phyloP scores from a whole-genome alignment of 2,329 filamentous ascomycete species.

The Talaromyces sp. region DNA sequence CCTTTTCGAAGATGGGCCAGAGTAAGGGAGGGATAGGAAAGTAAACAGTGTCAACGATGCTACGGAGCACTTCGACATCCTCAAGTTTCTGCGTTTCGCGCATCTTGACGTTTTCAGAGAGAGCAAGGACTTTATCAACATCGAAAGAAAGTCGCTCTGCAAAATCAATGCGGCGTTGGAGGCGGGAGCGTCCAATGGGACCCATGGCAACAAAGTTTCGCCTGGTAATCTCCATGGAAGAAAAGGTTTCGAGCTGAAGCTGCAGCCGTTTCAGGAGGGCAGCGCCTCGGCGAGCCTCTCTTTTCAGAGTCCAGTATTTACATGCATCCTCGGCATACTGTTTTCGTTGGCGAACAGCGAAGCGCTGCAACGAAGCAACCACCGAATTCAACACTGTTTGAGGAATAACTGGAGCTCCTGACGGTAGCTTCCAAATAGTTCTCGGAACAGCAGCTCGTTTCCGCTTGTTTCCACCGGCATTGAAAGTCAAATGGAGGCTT shows the following conservation, averaged over 20 bases:
- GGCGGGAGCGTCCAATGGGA: slow-evolving; percentile 67
- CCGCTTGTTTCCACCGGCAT: slow-evolving; percentile 53
- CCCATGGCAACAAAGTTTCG: slow-evolving; percentile 97
- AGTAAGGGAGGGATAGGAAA: slow-evolving; percentile 79
- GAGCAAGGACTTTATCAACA: slow-evolving; percentile 65
- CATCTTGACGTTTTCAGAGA: slow-evolving; percentile 67
- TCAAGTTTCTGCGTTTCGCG: slow-evolving; percentile 74
- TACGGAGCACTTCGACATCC: slow-evolving; percentile 67
- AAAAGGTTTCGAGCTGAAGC: slow-evolving; percentile 91
- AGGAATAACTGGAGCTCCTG: slow-evolving; percentile 89
- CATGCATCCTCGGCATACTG: slow-evolving; percentile 91
- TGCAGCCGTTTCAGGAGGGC: slow-evolving; percentile 89
- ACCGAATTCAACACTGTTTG: slow-evolving; percentile 82
- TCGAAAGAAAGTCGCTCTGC: slow-evolving; percentile 61
- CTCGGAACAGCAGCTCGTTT: slow-evolving; percentile 53
- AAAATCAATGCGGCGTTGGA: slow-evolving; percentile 82
- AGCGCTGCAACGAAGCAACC: slow-evolving; percentile 74
- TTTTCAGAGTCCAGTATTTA: slow-evolving; percentile 96
- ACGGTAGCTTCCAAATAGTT: slow-evolving; percentile 83
- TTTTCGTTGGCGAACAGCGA: slow-evolving; percentile 78
- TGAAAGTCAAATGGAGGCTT: slow-evolving; percentile 49
- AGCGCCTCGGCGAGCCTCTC: slow-evolving; percentile 85
- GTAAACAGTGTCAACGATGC: slow-evolving; percentile 82
- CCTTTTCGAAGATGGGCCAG: slow-evolving; percentile 71
- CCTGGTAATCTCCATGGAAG: slow-evolving; percentile 93